Conservation (phyloP, 2,329 filamentous ascomycete genomes). For the Clonostachys sp. region DNA sequence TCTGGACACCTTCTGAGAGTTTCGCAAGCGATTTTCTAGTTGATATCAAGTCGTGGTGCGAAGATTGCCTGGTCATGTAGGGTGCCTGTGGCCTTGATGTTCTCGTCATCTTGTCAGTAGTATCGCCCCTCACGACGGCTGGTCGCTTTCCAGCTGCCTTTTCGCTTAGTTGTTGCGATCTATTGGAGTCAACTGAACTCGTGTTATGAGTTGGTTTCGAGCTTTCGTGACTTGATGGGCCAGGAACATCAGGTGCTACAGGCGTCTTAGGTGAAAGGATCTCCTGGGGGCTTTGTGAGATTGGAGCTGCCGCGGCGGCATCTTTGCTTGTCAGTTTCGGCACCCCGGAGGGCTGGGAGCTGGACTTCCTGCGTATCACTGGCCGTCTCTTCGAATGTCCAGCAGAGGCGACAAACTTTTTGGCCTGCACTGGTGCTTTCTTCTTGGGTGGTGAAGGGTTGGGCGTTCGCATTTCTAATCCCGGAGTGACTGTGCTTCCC, state of each 20-base stretch:
- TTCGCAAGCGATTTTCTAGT: no score
- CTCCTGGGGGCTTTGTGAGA: no score
- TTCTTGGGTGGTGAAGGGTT: constrained; percentile 18
- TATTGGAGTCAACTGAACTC: no score
- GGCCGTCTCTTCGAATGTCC: constrained; percentile 38
- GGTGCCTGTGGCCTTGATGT: no score
- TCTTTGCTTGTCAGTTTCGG: no score
- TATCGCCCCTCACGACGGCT: constrained; percentile 10
- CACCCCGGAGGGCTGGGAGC: constrained; percentile 34
- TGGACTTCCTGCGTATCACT: constrained; percentile 37
- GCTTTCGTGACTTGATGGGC: no score
- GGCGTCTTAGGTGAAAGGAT: no score
- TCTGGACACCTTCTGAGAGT: not conserved
- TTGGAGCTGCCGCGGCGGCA: no score
- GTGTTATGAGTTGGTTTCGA: no score
- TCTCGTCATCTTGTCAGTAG: constrained; percentile 6
- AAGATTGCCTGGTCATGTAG: no score
- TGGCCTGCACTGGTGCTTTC: constrained; percentile 16
- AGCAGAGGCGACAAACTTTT: constrained; percentile 38
- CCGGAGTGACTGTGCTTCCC: constrained; percentile 27
- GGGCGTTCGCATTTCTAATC: constrained; percentile 18
- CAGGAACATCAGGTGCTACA: no score
- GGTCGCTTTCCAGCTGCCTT: constrained; percentile 47
- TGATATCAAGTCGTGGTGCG: no score
- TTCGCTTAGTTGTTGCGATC: constrained; percentile 20